A percentile compares a stretch with the other conserved stretches of the same genome.
Conservation (phyloP, 108 stramenopile species). For the Ochromonas danica region DNA sequence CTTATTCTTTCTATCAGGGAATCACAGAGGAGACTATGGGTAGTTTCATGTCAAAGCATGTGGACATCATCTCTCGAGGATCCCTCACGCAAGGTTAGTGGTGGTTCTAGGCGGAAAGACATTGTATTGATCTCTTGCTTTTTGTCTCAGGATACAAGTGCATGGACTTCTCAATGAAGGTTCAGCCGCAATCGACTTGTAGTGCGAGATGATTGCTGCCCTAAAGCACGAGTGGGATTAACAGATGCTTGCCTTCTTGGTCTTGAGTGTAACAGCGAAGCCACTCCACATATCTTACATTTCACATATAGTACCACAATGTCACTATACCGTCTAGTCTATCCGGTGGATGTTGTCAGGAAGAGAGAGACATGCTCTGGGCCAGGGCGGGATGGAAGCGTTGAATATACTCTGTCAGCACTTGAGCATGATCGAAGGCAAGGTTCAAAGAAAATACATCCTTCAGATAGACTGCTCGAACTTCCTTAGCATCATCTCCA, state of each 20-base stretch:
- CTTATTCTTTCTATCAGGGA: slow-evolving; percentile 50
- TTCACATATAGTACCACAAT: too few species aligned
- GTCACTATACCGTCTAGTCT: too few species aligned
- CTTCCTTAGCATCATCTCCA: slow-evolving; percentile 31
- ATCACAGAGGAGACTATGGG: slow-evolving; percentile 87
- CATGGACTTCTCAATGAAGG: slow-evolving; percentile 91
- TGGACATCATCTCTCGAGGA: slow-evolving; percentile 94
- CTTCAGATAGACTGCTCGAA: background rate
- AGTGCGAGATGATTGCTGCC: too few species aligned
- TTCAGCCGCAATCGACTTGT: too few species aligned
- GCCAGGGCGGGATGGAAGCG: slow-evolving; percentile 30
- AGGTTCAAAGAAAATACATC: slow-evolving; percentile 8
- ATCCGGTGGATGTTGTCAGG: too few species aligned
- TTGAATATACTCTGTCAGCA: slow-evolving; percentile 22
- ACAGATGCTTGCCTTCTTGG: too few species aligned
- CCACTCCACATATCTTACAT: too few species aligned
- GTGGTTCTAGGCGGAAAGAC: too few species aligned
- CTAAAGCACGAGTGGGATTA: too few species aligned
- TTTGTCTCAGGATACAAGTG: slow-evolving; percentile 64
- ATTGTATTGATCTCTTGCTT: too few species aligned
- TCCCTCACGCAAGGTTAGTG: slow-evolving; percentile 97
- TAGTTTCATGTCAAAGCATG: slow-evolving; percentile 71
- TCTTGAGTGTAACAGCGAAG: too few species aligned
- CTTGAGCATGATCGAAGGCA: slow-evolving; percentile 33
- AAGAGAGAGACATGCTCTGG: too few species aligned